Base-by-base conservation (phyloP, 805 yeast species). In the Saturnispora hagleri region DNA sequence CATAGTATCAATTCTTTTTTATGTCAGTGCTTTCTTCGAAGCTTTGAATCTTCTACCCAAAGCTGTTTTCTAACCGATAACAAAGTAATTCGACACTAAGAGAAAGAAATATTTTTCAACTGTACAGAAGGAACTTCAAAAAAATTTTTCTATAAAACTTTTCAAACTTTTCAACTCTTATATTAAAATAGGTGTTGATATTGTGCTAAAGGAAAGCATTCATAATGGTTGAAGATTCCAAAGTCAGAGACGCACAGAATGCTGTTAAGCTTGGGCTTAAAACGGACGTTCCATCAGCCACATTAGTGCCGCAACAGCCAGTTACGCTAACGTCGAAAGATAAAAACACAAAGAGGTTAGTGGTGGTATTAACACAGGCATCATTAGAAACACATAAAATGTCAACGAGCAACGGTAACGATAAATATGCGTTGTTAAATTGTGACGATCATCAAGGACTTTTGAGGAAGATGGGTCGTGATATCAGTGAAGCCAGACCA, bases 381-480 rank as follows among this genome's bases (percentile, higher is more conserved):
- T 90, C 97, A 60, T 73, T 93, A 53, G 99, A 93, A 64, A 90
- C 98, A 6, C 95, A 90, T 68, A 90, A 88, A 68, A 82, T 91
- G 67, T 83, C 88, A 46, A 77, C 88, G 2, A 64, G 67, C 34
- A 80, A 83, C 20, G 87, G 89, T 15, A 95, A 91, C 48, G 98
- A 93, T 65, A 89, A 93, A 68, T 93, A 84, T 64, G 97, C 96
- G 0, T 72, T 93, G 55, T 75, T 93, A 63, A 93, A 93, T 73
- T 93, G 99, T 74, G 99, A 93, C 68, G 99, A 93, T 67, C 99
- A 93, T 68, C 99, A 93, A 72, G 97, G 97, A 15, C 74, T 91
- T 49, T 73, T 93, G 62, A 85, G 91, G 68, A 91, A 89, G 66
- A 89, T 91, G 95, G 96, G 95, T 50, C 81, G 98, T 65, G 98